phyloP scores from a whole-genome alignment of 106 monocot genomes.

The Acanthochlamys bracteata region DNA sequence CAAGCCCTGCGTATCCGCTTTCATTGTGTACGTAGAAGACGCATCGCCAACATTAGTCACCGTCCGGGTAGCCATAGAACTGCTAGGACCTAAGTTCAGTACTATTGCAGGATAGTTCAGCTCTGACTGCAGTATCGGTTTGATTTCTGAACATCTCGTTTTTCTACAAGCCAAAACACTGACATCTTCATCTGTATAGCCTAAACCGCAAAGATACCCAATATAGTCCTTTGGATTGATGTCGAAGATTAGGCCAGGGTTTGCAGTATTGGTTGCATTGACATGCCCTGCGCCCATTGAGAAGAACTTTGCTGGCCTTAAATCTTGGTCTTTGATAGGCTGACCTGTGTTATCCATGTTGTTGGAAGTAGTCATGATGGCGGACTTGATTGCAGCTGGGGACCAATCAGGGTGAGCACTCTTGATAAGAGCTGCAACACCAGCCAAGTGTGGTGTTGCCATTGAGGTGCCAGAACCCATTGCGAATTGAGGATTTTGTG shows the following conservation, averaged over 20 bases:
- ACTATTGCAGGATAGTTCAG: conserved; percentile 6
- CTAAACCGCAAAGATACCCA: conserved; percentile 1
- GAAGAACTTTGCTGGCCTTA: not conserved
- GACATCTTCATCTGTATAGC: not conserved
- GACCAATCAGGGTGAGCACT: conserved; percentile 2
- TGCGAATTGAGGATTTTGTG: too few species aligned
- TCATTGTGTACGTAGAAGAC: not conserved
- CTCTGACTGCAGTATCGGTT: not conserved
- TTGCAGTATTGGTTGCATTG: not conserved
- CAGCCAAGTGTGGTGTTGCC: not conserved
- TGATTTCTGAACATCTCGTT: not conserved
- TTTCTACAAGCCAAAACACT: too few species aligned
- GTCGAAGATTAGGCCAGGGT: not conserved
- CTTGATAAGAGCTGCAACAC: not conserved
- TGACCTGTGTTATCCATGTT: not conserved
- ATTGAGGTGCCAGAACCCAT: not conserved
- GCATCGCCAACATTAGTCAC: conserved; percentile 6
- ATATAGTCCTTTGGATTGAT: not conserved
- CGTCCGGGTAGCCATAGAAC: not conserved
- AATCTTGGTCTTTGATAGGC: not conserved
- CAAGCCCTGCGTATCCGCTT: too few species aligned
- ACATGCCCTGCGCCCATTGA: not conserved
- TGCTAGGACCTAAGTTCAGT: too few species aligned
- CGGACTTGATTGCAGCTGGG: not conserved
- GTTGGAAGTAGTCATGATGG: conserved; percentile 2